These are phyloP conservation scores for Aspergillus ochraceoroseus DNA, from an alignment of 2,329 filamentous ascomycete species.

Conservation along the genomic window DNA sequence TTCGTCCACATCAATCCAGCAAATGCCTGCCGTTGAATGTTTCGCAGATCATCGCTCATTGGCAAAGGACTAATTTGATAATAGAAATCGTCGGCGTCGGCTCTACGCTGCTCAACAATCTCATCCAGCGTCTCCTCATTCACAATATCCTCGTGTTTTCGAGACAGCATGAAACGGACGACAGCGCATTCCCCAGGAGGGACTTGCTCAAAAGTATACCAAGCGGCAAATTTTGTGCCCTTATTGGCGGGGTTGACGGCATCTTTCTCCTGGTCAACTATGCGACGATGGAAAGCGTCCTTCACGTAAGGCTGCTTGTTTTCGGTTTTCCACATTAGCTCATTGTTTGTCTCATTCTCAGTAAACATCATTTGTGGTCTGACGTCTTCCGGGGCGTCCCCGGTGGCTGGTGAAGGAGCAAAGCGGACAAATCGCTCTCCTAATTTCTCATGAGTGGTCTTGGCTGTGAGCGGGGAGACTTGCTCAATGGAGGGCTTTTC, in stretches of 20 bases:
- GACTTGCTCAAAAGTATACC: slow-evolving; percentile 88
- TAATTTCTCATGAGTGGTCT: slow-evolving; percentile 72
- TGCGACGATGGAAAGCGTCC: slow-evolving; percentile 86
- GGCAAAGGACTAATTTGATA: slow-evolving; percentile 86
- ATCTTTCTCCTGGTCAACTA: slow-evolving; percentile 73
- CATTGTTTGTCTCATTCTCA: slow-evolving; percentile 89
- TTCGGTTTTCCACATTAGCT: slow-evolving; percentile 67
- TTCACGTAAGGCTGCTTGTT: slow-evolving; percentile 86
- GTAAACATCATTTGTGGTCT: slow-evolving; percentile 84
- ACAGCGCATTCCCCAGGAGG: slow-evolving; percentile 89
- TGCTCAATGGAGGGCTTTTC: slow-evolving; percentile 75
- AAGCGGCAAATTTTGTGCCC: slow-evolving; percentile 86
- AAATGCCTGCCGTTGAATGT: slow-evolving; percentile 91
- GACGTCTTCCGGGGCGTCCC: slow-evolving; percentile 72
- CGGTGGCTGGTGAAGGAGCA: slow-evolving; percentile 83
- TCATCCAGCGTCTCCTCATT: slow-evolving; percentile 93
- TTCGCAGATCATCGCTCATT: slow-evolving; percentile 87
- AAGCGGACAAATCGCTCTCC: slow-evolving; percentile 79
- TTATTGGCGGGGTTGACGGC: slow-evolving; percentile 73
- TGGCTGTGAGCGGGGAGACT: slow-evolving; percentile 61
- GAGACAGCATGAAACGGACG: slow-evolving; percentile 83
- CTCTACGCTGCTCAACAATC: slow-evolving; percentile 74
- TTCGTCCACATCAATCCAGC: slow-evolving; percentile 99
- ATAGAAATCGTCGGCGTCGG: slow-evolving; percentile 97
- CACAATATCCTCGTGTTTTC: slow-evolving; percentile 68